Evolutionary conservation across 768 basidiomycete species (phyloP).

Genomic region (Suillus subalutaceus): DNA sequence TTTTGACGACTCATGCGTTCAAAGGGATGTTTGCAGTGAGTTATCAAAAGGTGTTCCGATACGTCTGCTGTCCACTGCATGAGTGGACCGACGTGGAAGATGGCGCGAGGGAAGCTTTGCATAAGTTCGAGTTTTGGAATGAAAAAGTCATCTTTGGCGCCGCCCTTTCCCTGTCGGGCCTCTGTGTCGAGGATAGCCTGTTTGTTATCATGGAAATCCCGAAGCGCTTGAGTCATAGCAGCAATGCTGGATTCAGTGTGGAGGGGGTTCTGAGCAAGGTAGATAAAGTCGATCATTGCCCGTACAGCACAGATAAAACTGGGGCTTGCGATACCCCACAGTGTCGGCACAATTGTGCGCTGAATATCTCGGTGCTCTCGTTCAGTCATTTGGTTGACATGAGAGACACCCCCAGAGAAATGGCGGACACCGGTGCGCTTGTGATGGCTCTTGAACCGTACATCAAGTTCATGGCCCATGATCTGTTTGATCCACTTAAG

Average conservation of each 20-base stretch:
- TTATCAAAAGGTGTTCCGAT: slow-evolving; percentile 30
- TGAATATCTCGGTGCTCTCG: slow-evolving; percentile 42
- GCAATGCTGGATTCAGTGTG: slow-evolving; percentile 16
- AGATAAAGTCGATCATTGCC: slow-evolving; percentile 38
- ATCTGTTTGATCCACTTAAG: not conserved
- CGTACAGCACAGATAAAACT: slow-evolving; percentile 35
- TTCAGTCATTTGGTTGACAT: slow-evolving; percentile 44
- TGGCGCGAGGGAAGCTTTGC: slow-evolving; percentile 15
- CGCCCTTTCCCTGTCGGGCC: slow-evolving; percentile 15
- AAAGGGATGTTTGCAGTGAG: slow-evolving; percentile 30
- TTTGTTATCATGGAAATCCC: slow-evolving; percentile 5
- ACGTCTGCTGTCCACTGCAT: slow-evolving; percentile 34
- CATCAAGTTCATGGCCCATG: slow-evolving; percentile 35
- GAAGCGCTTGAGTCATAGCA: slow-evolving; percentile 2
- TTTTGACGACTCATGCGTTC: slow-evolving; percentile 25
- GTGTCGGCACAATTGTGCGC: slow-evolving; percentile 34
- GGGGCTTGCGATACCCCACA: slow-evolving; percentile 34
- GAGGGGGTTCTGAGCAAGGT: slow-evolving; percentile 13
- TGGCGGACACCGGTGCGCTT: slow-evolving; percentile 38
- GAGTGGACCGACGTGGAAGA: slow-evolving; percentile 20
- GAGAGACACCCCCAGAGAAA: slow-evolving; percentile 41
- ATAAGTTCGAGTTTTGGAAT: slow-evolving; percentile 25
- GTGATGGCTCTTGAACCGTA: slow-evolving; percentile 38
- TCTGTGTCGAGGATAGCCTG: not conserved
- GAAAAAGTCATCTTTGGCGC: slow-evolving; percentile 23